A percentile compares a stretch with the other conserved stretches of the same genome.
These are phyloP conservation scores for Hanseniaspora gamundiae DNA, from an alignment of 1,139 yeast species.

Conservation along the genomic window DNA sequence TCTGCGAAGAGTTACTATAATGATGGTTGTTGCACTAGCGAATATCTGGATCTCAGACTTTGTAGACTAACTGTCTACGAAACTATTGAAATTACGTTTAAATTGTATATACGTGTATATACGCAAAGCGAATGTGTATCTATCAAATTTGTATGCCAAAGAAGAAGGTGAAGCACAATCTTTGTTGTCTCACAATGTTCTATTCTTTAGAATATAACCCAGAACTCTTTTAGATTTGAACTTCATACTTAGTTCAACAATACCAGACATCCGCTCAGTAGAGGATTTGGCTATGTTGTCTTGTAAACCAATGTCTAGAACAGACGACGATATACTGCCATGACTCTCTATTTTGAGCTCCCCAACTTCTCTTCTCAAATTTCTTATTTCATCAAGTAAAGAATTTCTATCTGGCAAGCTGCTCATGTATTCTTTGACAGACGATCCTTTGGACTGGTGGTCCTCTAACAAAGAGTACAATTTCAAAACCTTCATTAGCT, in stretches of 20 bases:
- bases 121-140: too few species aligned
- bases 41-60: too few species aligned
- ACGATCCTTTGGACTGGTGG: not conserved
- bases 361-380: constrained; percentile 13
- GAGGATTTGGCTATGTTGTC: not conserved
- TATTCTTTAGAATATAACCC: constrained; percentile 17
- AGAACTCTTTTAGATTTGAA: constrained; percentile 18
- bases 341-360: constrained; percentile 6
- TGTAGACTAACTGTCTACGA: too few species aligned
- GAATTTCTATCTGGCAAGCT: constrained; percentile 10
- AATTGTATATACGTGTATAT: too few species aligned
- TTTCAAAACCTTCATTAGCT: constrained; percentile 1
- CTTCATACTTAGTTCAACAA: constrained; percentile 19
- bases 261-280: constrained; percentile 7
- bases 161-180: too few species aligned
- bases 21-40: too few species aligned
- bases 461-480: not conserved
- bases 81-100: too few species aligned
- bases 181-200: constrained; percentile 5
- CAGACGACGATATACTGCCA: not conserved
- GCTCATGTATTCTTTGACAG: constrained; percentile 7
- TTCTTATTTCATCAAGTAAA: constrained; percentile 12
- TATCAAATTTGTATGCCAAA: too few species aligned
- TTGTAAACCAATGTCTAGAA: not conserved
- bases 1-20: constrained; percentile 23